Base-by-base conservation (phyloP, 768 basidiomycete genomes). In the Leccinum barrowsii region DNA sequence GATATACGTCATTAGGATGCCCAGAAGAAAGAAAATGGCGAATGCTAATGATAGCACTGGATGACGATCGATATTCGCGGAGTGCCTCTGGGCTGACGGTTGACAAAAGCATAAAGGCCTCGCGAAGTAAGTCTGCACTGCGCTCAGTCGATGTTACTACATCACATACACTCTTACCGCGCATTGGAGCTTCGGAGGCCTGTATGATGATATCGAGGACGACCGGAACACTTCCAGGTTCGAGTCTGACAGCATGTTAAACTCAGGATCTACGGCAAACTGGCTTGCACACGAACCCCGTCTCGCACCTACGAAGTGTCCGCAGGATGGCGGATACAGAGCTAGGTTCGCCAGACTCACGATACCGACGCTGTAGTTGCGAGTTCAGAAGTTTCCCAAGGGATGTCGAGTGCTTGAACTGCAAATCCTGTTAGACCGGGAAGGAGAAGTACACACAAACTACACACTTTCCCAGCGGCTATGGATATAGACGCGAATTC, bases 1-100 rank as follows among this genome's bases (percentile, higher is more conserved):
- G 65, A 70, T 86, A 87, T 54, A 83, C 72, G 46, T 87, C 82
- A 64, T 89, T 86, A 2, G 80, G 75, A 53, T 85, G 77, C 7
- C 73, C 66, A 0, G 86, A 87, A 1, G 72, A 75, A 30, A 93
- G 73, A n/a, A 89, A 74, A 53, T 78, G 75, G 3, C 85, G 82
- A 51, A 92, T 80, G 56, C 70, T 67, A 12, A 76, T 70, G 13
- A 85, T 71, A 51, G 81, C 74, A 26, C 56, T 58, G 37, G 62
- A 54, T 49, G 64, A 59, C 24, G 22, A 30, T 47, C 58, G 62
- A 26, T 50, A 65, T 58, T 67, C 56, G 11, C 56, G 56, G 21
- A 73, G 59, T 10, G 26, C 54, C 28, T 68, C 63, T 28, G 58
- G 55, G 46, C 58, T 54, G 64, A 68, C 52, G 68, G 63, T 57